These are phyloP conservation scores for Podila verticillata DNA, from an alignment of 192 early-diverging fungal genomes.

Conservation along the genomic window DNA sequence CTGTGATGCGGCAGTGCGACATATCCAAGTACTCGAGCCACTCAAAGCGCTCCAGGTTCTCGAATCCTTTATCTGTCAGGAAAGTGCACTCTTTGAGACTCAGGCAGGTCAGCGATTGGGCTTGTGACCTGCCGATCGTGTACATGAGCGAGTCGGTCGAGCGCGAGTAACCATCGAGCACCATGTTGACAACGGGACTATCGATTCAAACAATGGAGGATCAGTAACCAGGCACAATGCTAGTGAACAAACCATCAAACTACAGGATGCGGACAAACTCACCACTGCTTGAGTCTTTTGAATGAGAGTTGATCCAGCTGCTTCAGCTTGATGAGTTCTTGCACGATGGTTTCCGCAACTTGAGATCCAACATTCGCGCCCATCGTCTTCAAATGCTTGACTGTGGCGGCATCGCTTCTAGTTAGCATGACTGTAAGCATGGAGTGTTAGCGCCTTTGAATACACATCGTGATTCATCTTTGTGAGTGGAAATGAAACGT, in stretches of 20 bases:
- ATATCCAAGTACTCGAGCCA: constrained; percentile 57
- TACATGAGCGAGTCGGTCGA: constrained; percentile 61
- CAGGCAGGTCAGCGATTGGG: constrained; percentile 44
- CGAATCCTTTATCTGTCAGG: constrained; percentile 56
- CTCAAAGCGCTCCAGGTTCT: constrained; percentile 45
- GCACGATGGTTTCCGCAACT: constrained; percentile 24
- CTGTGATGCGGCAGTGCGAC: constrained; percentile 58
- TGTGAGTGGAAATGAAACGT: neutral
- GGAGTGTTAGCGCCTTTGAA: too few relatives aligned
- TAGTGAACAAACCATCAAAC: too few relatives aligned
- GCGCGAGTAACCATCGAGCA: constrained; percentile 55
- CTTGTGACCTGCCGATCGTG: constrained; percentile 38
- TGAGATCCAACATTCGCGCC: constrained; percentile 31
- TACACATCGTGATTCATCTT: neutral
- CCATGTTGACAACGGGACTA: constrained; percentile 52
- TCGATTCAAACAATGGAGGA: too few relatives aligned
- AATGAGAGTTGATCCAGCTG: constrained; percentile 44
- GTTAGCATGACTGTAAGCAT: constrained; percentile 19
- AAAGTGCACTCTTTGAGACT: constrained; percentile 55
- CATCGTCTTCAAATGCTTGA: constrained; percentile 14
- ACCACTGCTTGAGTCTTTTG: constrained; percentile 39
- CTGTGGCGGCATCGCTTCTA: constrained; percentile 11
- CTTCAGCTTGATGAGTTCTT: constrained; percentile 48
- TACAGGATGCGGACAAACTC: neutral
- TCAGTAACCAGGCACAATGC: neutral